Evolutionary conservation across 148 eudicot species (phyloP).

Genomic region (Beta vulgaris): DNA sequence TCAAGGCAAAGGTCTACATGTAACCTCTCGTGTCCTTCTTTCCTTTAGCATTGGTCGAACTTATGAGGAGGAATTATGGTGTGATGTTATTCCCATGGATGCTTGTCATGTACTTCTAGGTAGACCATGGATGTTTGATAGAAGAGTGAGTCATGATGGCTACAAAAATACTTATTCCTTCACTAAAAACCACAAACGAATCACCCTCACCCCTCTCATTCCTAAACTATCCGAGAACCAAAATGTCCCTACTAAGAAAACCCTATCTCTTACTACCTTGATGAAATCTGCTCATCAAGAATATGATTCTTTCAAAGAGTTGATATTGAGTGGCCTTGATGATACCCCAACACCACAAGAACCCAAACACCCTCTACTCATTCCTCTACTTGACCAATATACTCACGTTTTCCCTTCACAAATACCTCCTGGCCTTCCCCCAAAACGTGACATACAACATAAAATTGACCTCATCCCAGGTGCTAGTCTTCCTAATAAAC

Average conservation of each 20-base stretch:
- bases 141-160: background rate
- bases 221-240: no score
- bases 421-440: background rate
- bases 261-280: no score
- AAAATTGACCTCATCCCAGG: background rate
- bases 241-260: no score
- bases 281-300: background rate
- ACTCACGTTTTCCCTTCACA: background rate
- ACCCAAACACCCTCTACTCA: background rate
- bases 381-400: background rate
- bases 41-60: background rate
- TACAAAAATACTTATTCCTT: no score
- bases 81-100: background rate
- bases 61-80: no score
- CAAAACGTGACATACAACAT: background rate
- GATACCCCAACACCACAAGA: no score
- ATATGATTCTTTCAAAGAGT: background rate
- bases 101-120: background rate
- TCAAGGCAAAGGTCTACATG: background rate
- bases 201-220: background rate
- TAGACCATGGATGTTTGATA: background rate
- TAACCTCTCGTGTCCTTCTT: background rate
- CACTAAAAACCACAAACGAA: no score
- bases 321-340: background rate
- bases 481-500: background rate